Evolutionary conservation across 805 yeast species (phyloP).

Genomic region (Candida ascalaphidarum): DNA sequence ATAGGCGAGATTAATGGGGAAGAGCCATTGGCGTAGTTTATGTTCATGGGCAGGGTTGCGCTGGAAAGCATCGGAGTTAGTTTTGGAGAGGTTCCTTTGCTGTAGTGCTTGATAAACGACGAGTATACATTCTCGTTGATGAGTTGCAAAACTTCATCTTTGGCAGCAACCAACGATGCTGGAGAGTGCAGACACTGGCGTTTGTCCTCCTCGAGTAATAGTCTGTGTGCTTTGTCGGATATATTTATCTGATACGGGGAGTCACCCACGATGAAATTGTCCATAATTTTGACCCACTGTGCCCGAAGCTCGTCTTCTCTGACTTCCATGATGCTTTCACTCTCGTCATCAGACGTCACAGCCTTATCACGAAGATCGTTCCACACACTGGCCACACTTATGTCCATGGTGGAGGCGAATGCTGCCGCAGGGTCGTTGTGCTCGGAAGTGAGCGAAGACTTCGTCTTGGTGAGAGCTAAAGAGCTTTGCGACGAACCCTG

Average conservation of each 20-base stretch:
- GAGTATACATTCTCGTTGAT: constrained; percentile 26
- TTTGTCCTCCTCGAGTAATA: constrained; percentile 11
- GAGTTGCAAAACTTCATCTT: constrained; percentile 22
- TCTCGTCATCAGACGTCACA: constrained; percentile 6
- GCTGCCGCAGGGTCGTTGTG: constrained; percentile 15
- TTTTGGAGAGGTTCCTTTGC: constrained; percentile 4
- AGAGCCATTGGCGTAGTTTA: too few relatives aligned
- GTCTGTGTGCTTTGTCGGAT: constrained; percentile 27
- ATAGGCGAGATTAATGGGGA: too few relatives aligned
- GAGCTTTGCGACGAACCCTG: constrained; percentile 1
- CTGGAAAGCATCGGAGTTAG: too few relatives aligned
- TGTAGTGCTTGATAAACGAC: constrained; percentile 6
- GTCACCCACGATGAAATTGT: constrained; percentile 30
- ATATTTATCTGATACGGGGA: constrained; percentile 43
- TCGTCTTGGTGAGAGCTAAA: constrained; percentile 6
- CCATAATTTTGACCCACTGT: constrained; percentile 32
- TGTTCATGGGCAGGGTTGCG: too few relatives aligned
- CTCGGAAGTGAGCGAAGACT: constrained; percentile 11
- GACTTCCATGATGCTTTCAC: constrained; percentile 2
- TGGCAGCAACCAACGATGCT: constrained; percentile 15
- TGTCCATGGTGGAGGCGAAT: constrained; percentile 17
- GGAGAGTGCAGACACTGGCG: constrained; percentile 21
- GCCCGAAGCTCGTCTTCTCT: background rate
- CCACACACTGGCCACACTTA: constrained; percentile 9
- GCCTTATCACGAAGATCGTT: constrained; percentile 5